phyloP scores from a whole-genome alignment of 164 flowering plant species.

The Tetrastigma voinierianum region DNA sequence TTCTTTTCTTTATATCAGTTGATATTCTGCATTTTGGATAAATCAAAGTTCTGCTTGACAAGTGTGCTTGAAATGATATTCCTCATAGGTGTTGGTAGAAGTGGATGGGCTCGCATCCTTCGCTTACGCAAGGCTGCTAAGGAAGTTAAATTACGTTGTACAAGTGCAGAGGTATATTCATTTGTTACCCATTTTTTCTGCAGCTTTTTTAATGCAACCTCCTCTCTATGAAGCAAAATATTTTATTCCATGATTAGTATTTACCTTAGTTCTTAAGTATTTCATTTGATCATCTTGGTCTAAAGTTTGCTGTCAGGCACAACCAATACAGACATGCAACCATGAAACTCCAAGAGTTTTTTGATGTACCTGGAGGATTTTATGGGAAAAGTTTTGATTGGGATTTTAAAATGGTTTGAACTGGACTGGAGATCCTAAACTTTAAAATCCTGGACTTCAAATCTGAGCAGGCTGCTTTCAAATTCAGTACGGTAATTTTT shows the following conservation, averaged over 20 bases:
- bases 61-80: neutral
- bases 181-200: neutral
- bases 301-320: neutral
- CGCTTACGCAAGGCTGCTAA: conserved; percentile 74
- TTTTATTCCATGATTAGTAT: neutral
- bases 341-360: neutral
- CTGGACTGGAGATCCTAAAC: too few relatives aligned
- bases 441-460: too few relatives aligned
- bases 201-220: neutral
- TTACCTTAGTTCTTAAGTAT: neutral
- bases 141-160: conserved; percentile 85
- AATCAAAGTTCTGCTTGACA: neutral
- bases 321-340: neutral
- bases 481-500: too few relatives aligned
- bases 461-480: too few relatives aligned
- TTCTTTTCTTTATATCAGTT: too few relatives aligned
- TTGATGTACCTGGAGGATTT: neutral
- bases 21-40: too few relatives aligned
- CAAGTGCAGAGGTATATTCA: conserved; percentile 66
- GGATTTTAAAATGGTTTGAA: too few relatives aligned
- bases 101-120: conserved; percentile 96
- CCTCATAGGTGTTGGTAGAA: conserved; percentile 78
- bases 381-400: neutral
- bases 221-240: neutral
- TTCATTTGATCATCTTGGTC: neutral